Percentiles rank a stretch among this genome's conserved stretches.
These are phyloP conservation scores for Monilinia laxa DNA, from an alignment of 2,329 filamentous ascomycete genomes.

Conservation along the genomic window DNA sequence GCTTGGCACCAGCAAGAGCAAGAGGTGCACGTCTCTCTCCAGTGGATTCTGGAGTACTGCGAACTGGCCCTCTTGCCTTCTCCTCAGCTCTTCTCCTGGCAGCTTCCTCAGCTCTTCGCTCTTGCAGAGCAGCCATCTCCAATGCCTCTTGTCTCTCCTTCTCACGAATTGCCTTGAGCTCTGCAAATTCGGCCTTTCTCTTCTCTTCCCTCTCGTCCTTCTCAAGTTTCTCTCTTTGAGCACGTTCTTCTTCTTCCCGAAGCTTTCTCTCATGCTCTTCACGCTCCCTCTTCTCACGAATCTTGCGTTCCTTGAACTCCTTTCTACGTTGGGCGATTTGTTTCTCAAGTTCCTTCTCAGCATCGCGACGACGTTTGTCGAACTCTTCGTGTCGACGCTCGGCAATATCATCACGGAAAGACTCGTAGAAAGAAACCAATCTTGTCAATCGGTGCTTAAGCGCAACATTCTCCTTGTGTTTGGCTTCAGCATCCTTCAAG, in stretches of 20 bases:
- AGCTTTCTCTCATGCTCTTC: slow-evolving; percentile 79
- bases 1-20: slow-evolving; percentile 57
- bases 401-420: slow-evolving; percentile 77
- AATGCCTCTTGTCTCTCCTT: slow-evolving; percentile 66
- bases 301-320: slow-evolving; percentile 79
- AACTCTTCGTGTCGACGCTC: slow-evolving; percentile 92
- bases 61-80: slow-evolving; percentile 43
- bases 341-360: slow-evolving; percentile 88
- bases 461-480: slow-evolving; percentile 88
- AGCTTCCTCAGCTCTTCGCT: slow-evolving; percentile 83
- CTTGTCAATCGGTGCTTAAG: slow-evolving; percentile 90
- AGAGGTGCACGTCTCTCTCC: slow-evolving; percentile 56
- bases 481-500: slow-evolving; percentile 75
- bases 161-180: slow-evolving; percentile 63
- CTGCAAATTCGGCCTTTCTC: slow-evolving; percentile 68
- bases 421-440: slow-evolving; percentile 80
- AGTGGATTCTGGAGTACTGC: slow-evolving; percentile 55
- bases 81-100: slow-evolving; percentile 70
- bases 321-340: slow-evolving; percentile 86
- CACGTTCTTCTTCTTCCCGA: slow-evolving; percentile 83
- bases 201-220: slow-evolving; percentile 77
- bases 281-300: slow-evolving; percentile 77
- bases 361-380: slow-evolving; percentile 87
- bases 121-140: slow-evolving; percentile 68
- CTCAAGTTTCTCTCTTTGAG: slow-evolving; percentile 80